Evolutionary conservation across 345 rosid species (phyloP), one percentile per base, ranked within the genome.

Genomic region (Clausena lansium): DNA sequence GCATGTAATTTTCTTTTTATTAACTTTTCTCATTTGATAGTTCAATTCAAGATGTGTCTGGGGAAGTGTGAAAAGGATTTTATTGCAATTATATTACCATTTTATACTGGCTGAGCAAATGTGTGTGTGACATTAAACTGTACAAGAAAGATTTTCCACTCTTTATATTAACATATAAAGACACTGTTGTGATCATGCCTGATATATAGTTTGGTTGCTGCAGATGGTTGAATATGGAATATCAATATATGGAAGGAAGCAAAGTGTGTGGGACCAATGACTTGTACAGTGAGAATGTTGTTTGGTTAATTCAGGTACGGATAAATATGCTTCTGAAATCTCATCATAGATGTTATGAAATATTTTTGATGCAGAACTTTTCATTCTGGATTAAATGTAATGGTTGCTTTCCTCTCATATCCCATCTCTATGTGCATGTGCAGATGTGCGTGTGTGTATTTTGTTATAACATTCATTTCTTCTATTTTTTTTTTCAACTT

Each of bases 261-360:
- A 93, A 90, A 94, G 98, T 55, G 98, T 94, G 78, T 97, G 99
- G 99, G 99, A 97, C 74, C 98, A 97, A 94, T 85, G 98, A 94
- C 52, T 81, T 97, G 77, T 97, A 94, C 88, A 91, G 97, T 77
- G 96, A 91, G 87, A 94, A 94, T 79, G 98, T 94, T 85, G 98
- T 97, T 72, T 97, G 99, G 99, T 87, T 97, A 78, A 97, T 97
- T 81, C 99, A 97, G 99, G 99, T 94, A 85, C 27, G n/a, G 66
- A 25, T 55, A 1, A 57, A n/a, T 64, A n/a, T 11, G 11, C 45
- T 25, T 61, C 70, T 58, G 59, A 77, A 45, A 30, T 63, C 52
- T 22, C 27, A 25, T 62, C 30, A 0, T 36, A 15, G 24, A 35
- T 65, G 9, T 50, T 65, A 8, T 50, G 35, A 32, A 14, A 32